Base-by-base conservation (phyloP, 148 eudicot species). In the Rhododendron griersonianum region DNA sequence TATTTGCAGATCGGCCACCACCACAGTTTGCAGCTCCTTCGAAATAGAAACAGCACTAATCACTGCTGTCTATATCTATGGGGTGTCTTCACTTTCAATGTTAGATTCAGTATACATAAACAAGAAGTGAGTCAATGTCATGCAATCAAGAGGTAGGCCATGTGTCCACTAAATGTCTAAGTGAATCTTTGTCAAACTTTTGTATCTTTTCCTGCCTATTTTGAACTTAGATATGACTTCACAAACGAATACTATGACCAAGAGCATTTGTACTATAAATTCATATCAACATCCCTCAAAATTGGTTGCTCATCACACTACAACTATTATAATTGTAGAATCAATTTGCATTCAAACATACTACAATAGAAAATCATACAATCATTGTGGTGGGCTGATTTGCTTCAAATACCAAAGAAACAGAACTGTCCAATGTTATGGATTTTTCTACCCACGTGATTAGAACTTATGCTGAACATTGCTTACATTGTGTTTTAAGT, bases 231-330 rank as follows among this genome's bases (percentile, higher is more conserved):
- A 23, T 23, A 63, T 21, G 69, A 63, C 28, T 55, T 63, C 69
- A 63, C 11, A 23, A 35, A 59, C 7, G 8, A 59, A 59, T 19
- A 19, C 25, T 59, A 76, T 76, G 45, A 76, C 45, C 11, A 77
- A 45, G 5, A 77, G 45, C 51, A 77, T 7, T 77, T 77, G 15
- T 39, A 77, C 45, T 16, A 39, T 37, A 75, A 75, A 39, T 75
- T 37, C n/a, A 37, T 5, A 77, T 41, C 50, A 41, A 21, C 79
- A 77, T 77, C 80, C 51, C 80, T 77, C 79, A 77, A 28, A 41
- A 77, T 21, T 39, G 80, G 80, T 77, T 77, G 80, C 47, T 75
- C 79, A 75, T 75, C 79, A 39, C 44, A 41, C 44, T 41, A 41
- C 7, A 41, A 41, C 44, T 41, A 41, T 41, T 41, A 41, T 41